Conservation (phyloP, 495 filamentous ascomycete species). For the Trichoderma asperelloides region DNA sequence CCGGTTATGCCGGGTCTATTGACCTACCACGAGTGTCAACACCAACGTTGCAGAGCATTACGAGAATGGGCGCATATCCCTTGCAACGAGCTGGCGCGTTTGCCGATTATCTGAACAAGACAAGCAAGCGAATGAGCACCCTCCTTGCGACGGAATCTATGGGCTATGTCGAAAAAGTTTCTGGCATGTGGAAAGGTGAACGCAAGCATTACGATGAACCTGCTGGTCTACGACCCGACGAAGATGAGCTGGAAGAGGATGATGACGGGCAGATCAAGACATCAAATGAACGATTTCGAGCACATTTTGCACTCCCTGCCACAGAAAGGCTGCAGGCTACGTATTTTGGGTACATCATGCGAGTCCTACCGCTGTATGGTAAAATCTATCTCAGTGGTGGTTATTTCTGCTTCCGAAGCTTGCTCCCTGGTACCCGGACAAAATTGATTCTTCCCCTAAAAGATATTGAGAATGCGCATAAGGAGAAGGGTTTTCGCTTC, state of each 20-base stretch:
- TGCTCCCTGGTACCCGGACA: slow-evolving; percentile 82
- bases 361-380: slow-evolving; percentile 86
- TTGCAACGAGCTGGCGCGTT: slow-evolving; percentile 78
- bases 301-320: slow-evolving; percentile 79
- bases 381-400: slow-evolving; percentile 91
- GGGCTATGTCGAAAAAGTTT: slow-evolving; percentile 95
- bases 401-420: slow-evolving; percentile 89
- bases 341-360: slow-evolving; percentile 80
- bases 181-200: slow-evolving; percentile 92
- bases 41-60: slow-evolving; percentile 59
- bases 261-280: slow-evolving; percentile 53
- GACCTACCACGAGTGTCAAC: slow-evolving; percentile 24
- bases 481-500: slow-evolving; percentile 90
- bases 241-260: slow-evolving; percentile 46
- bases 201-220: slow-evolving; percentile 79
- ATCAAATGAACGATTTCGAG: slow-evolving; percentile 69
- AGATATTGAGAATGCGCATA: slow-evolving; percentile 88
- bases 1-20: slow-evolving; percentile 8
- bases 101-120: slow-evolving; percentile 71
- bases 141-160: slow-evolving; percentile 88
- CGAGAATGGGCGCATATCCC: slow-evolving; percentile 68
- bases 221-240: slow-evolving; percentile 56
- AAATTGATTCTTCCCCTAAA: slow-evolving; percentile 88
- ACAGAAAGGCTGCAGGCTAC: slow-evolving; percentile 82
- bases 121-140: slow-evolving; percentile 69